These are phyloP conservation scores for Yueomyces sp. DNA, from an alignment of 805 yeast species.

Conservation along the genomic window DNA sequence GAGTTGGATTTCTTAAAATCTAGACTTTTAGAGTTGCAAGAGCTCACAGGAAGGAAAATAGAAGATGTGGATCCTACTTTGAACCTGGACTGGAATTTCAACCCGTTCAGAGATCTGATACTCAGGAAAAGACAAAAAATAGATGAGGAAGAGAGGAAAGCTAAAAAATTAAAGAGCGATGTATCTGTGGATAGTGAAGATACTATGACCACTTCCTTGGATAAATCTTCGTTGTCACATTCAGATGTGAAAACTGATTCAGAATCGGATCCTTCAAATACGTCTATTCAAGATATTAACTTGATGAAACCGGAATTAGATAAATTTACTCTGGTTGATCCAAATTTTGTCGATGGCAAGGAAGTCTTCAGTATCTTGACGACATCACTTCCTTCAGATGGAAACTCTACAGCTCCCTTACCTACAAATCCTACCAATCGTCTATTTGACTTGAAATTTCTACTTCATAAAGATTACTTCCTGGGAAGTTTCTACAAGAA, in stretches of 20 bases:
- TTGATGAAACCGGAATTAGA: not conserved
- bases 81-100: constrained; percentile 1
- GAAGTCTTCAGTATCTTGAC: not conserved
- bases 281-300: not conserved
- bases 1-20: constrained; percentile 18
- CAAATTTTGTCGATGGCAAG: not conserved
- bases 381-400: too few species aligned
- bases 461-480: constrained; percentile 14
- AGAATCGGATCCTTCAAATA: not conserved
- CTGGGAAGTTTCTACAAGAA: constrained; percentile 11
- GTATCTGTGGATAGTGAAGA: not conserved
- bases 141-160: not conserved
- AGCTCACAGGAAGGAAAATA: constrained; percentile 16
- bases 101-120: constrained; percentile 2
- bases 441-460: constrained; percentile 10
- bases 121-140: not conserved
- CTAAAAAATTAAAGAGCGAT: not conserved
- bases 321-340: not conserved
- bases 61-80: constrained; percentile 4
- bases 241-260: not conserved
- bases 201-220: not conserved
- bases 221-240: not conserved
- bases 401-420: too few species aligned
- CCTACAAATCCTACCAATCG: constrained; percentile 1
- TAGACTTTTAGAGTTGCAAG: constrained; percentile 18